Evolutionary conservation across 2,329 filamentous ascomycete genomes (phyloP), one percentile per base, ranked within the genome.

Genomic region (Claviceps arundinis): DNA sequence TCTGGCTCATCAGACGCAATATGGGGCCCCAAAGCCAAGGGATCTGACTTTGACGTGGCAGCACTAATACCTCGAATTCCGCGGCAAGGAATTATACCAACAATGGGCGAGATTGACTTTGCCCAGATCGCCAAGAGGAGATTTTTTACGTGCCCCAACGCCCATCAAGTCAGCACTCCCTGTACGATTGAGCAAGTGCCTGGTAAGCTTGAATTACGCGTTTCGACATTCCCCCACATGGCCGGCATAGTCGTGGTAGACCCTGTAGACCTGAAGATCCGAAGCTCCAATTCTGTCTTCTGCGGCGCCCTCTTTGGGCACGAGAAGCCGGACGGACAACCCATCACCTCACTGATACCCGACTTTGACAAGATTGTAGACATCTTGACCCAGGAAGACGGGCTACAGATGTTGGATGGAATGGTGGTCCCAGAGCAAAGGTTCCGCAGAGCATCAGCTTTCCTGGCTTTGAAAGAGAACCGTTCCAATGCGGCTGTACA

Each of bases 181-280:
- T 84, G 89, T 52, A 86, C 85, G 0, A 77, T 98, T 48, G 82
- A 89, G 54, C 84, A 87, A 61, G 72, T 87, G 2, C 77, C 80
- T 37, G 82, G 79, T 43, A 75, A 83, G 58, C 77, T 81, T 17
- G 82, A 87, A 57, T 77, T 98, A 57, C 82, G 88, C 50, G 80
- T 98, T 44, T 95, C 91, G 16, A 95, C 89, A 63, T 95, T 96
- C 58, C 93, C 93, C 16, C 91, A 98, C 64, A 96, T 98, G 68
- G 93, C 93, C 52, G 93, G 93, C 48, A 96, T 98, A 61, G 83
- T 98, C 62, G 90, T 98, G 8, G 75, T 98, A 13, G 85, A 87
- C n/a, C 85, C 91, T 1, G 72, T 81, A 34, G 82, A 78, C 0
- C 75, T 97, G 57, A 80, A 81, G 48, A 86, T 98, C 60, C 87